Evolutionary conservation across 768 basidiomycete genomes (phyloP), one percentile per base, ranked within the genome.

Genomic region (Baorangia bicolor): DNA sequence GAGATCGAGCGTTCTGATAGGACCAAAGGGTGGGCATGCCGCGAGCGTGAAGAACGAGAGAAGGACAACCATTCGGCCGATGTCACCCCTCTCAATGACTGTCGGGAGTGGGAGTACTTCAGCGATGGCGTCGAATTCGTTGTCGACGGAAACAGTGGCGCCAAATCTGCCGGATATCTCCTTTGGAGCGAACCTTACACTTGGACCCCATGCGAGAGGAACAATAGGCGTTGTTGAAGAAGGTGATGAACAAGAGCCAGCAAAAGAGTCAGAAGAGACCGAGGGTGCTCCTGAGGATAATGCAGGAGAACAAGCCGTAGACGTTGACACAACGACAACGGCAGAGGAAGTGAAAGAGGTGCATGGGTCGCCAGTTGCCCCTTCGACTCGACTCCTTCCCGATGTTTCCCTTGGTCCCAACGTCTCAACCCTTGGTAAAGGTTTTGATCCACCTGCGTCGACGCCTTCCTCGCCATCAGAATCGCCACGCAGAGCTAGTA

Each of bases 111-210:
- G 9, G 30, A 23, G 11, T 31, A 11, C 40, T 23, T 49, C 61
- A 20, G 34, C 44, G 41, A 35, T 31, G 10, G 43, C 48, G 14
- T 57, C 55, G 12, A 59, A 18, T 39, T 45, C 61, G 2, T 28
- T 40, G 48, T 48, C 50, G 8, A 20, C 49, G 10, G 33, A 55
- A 33, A 31, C 55, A 18, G 49, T 55, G 44, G 43, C 51, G 8
- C 59, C 64, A 16, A 51, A 27, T 55, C 43, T 59, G 21, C 46
- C 52, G 5, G 63, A 64, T 42, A 23, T 61, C 5, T 62, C 69
- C 5, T 60, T 59, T 38, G 71, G 59, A 28, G 51, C 49, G 35
- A 47, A 69, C 10, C 58, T 63, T 37, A 56, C 67, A 7, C 60
- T 60, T 35, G 65, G 56, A 12, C 40, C 59, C 6, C 50, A 51